Percentiles rank a stretch among this genome's conserved stretches.
These are phyloP conservation scores for Forsythia suspensa DNA, from an alignment of 257 asterid species.

Conservation along the genomic window DNA sequence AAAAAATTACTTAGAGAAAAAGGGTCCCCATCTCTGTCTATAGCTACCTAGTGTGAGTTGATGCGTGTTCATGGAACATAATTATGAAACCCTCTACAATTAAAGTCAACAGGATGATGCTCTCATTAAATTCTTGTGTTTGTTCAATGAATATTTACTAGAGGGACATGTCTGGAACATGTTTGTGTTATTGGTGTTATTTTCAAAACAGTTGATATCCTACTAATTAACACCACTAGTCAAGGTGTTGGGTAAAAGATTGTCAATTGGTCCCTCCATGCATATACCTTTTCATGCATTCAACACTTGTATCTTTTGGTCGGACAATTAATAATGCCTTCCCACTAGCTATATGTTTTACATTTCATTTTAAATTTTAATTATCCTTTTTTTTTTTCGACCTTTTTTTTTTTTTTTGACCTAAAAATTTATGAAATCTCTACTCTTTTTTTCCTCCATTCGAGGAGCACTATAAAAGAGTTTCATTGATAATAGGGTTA, in stretches of 20 bases:
- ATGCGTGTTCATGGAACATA: constrained; percentile 31
- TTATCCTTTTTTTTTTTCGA: too few species aligned
- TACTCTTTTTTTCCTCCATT: too few species aligned
- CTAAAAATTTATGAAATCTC: too few species aligned
- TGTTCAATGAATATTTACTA: neutral
- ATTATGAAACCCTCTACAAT: constrained; percentile 22
- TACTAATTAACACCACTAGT: constrained; percentile 29
- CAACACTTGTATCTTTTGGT: neutral
- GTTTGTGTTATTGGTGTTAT: constrained; percentile 46
- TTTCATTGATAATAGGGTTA: too few species aligned
- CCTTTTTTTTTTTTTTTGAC: too few species aligned
- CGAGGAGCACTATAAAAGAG: too few species aligned
- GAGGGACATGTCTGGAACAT: constrained; percentile 75
- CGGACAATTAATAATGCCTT: neutral
- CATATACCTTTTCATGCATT: constrained; percentile 17
- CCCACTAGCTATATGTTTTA: neutral
- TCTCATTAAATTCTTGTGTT: constrained; percentile 3
- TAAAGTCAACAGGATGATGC: constrained; percentile 35
- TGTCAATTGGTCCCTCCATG: constrained; percentile 37
- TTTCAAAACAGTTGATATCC: constrained; percentile 21
- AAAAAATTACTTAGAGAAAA: too few species aligned
- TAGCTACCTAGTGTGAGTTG: constrained; percentile 9
- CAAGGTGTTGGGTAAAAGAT: constrained; percentile 41
- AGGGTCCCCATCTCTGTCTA: constrained; percentile 6
- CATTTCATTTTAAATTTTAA: neutral